phyloP scores from a whole-genome alignment of 768 basidiomycete species.

The Xerocomus potaroensis region DNA sequence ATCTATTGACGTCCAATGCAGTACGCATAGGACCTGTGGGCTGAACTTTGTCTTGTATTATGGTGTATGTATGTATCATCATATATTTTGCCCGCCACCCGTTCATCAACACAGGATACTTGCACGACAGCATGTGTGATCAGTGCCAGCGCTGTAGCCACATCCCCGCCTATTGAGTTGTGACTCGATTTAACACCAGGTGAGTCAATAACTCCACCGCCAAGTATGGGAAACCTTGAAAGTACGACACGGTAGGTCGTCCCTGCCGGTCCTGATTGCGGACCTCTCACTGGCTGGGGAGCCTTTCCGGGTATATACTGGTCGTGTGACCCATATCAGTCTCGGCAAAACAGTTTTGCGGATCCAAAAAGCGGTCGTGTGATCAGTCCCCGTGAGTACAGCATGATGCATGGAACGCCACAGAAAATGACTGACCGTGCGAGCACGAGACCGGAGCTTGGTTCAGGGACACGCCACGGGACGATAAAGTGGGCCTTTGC shows the following conservation, averaged over 20 bases:
- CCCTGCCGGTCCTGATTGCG: not conserved
- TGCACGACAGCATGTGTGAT: not conserved
- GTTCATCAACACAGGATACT: not conserved
- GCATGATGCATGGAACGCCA: not conserved
- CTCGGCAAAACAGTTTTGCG: not conserved
- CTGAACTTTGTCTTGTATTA: not conserved
- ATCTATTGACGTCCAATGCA: constrained; percentile 7
- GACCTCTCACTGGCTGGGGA: not conserved
- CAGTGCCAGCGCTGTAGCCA: too few species aligned
- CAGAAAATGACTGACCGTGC: not conserved
- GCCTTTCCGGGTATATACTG: not conserved
- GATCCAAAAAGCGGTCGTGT: not conserved
- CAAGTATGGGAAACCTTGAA: not conserved
- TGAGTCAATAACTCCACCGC: not conserved
- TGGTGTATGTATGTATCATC: constrained; percentile 11
- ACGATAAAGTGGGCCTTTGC: not conserved
- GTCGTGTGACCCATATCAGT: not conserved
- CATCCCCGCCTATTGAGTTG: not conserved
- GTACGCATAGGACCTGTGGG: constrained; percentile 18
- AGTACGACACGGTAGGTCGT: not conserved
- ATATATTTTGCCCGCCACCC: not conserved
- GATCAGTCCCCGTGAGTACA: not conserved
- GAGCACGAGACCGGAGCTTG: not conserved
- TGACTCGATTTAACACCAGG: not conserved
- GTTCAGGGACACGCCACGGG: not conserved